phyloP scores from a whole-genome alignment of 306 rosid species.

The Alnus glutinosa region DNA sequence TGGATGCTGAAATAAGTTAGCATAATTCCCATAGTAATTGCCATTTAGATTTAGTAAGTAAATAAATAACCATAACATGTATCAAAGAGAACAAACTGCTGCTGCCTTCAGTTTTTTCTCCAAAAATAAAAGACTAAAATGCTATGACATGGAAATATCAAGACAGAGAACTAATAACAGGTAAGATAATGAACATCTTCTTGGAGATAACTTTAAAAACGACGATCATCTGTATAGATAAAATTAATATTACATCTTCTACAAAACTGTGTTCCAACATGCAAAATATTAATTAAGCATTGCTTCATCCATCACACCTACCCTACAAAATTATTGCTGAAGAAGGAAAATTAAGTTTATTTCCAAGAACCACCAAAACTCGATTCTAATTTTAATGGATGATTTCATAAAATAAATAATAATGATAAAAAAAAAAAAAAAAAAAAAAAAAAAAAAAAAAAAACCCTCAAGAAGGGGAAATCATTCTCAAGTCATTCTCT shows the following conservation, averaged over 20 bases:
- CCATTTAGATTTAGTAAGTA: neutral
- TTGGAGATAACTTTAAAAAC: neutral
- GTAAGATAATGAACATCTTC: neutral
- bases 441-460: no score
- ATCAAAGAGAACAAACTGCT: neutral
- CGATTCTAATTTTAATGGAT: neutral
- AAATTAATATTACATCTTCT: conserved; percentile 21
- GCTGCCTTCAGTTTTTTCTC: neutral
- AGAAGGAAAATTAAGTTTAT: neutral
- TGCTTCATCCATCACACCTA: neutral
- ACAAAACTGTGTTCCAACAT: conserved; percentile 25
- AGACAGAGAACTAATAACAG: neutral
- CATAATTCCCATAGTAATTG: no score
- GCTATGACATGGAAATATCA: neutral
- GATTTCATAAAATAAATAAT: no score
- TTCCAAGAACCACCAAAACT: neutral
- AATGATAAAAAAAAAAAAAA: no score
- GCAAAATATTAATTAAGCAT: conserved; percentile 1
- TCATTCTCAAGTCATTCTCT: no score
- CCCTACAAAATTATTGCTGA: neutral
- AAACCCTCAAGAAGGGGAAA: no score
- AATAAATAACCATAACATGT: neutral
- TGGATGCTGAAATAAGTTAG: no score
- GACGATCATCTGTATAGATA: neutral
- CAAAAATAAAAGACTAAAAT: neutral